phyloP scores from a whole-genome alignment of 2,329 filamentous ascomycete genomes.

The Apiospora malaysiana region DNA sequence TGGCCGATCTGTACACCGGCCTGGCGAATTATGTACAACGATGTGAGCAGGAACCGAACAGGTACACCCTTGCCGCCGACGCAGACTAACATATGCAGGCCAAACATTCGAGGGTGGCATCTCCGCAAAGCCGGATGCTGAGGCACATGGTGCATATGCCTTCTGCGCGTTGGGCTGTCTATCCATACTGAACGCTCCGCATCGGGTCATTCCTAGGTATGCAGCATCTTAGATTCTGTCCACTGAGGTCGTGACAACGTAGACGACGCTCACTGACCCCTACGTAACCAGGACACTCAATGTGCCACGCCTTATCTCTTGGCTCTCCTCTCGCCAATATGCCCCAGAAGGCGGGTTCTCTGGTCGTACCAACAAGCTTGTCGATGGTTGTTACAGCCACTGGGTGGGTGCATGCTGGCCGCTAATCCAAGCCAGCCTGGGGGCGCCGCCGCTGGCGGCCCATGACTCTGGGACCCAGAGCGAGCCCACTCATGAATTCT shows the following conservation, averaged over 20 bases:
- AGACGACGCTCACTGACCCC: constrained; percentile 30
- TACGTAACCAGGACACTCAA: constrained; percentile 69
- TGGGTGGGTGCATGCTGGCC: constrained; percentile 98
- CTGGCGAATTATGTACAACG: constrained; percentile 80
- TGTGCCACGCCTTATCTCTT: constrained; percentile 77
- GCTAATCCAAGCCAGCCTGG: constrained; percentile 79
- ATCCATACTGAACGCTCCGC: constrained; percentile 81
- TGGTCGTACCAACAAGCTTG: constrained; percentile 95
- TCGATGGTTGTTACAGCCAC: constrained; percentile 97
- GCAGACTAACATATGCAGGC: constrained; percentile 54
- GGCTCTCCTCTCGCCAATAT: constrained; percentile 89
- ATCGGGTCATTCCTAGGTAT: constrained; percentile 75
- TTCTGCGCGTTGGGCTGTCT: constrained; percentile 93
- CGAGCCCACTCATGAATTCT: constrained; percentile 32
- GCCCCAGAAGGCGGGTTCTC: constrained; percentile 91
- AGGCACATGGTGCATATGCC: constrained; percentile 96
- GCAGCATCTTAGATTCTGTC: constrained; percentile 39
- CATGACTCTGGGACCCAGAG: constrained; percentile 30
- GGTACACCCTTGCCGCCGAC: constrained; percentile 26
- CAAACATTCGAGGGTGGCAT: constrained; percentile 97
- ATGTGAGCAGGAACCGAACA: constrained; percentile 62
- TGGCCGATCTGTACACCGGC: constrained; percentile 70
- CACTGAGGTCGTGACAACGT: constrained; percentile 46
- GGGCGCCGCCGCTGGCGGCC: constrained; percentile 48
- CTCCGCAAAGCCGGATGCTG: constrained; percentile 80